These are phyloP conservation scores for Ceriops zippeliana DNA, from an alignment of 345 rosid genomes.

Conservation along the genomic window DNA sequence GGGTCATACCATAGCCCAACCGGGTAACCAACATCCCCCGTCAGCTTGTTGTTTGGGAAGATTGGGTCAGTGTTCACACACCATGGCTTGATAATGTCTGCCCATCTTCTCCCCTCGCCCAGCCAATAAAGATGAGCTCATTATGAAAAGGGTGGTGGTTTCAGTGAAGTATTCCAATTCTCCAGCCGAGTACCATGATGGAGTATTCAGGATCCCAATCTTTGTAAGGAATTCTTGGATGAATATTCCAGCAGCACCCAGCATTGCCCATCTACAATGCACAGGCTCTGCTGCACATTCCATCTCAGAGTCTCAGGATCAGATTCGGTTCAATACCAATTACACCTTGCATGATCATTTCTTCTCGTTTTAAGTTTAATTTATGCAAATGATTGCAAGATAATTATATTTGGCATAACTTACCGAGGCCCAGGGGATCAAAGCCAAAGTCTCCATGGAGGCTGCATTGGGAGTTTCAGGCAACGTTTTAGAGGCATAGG, in stretches of 20 bases:
- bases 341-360: not conserved
- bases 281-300: constrained; percentile 89
- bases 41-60: constrained; percentile 96
- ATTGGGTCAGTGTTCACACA: constrained; percentile 92
- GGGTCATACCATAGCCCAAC: constrained; percentile 99
- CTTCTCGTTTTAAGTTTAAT: not conserved
- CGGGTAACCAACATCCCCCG: constrained; percentile 95
- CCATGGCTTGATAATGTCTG: constrained; percentile 91
- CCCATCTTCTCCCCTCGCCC: constrained; percentile 99
- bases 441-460: constrained; percentile 97
- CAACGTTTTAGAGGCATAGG: not conserved
- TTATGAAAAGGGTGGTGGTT: constrained; percentile 15
- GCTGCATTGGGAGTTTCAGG: constrained; percentile 36
- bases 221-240: constrained; percentile 92
- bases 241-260: constrained; percentile 97
- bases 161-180: constrained; percentile 2
- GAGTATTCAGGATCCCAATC: constrained; percentile 82
- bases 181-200: constrained; percentile 65
- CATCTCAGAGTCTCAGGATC: constrained; percentile 88
- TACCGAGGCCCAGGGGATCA: constrained; percentile 94
- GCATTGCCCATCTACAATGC: constrained; percentile 97
- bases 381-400: not conserved
- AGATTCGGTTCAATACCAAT: constrained; percentile 47
- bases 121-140: constrained; percentile 80
- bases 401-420: constrained; percentile 5